These are phyloP conservation scores for Croton laevigatus DNA, from an alignment of 441 rosid genomes.

Conservation along the genomic window DNA sequence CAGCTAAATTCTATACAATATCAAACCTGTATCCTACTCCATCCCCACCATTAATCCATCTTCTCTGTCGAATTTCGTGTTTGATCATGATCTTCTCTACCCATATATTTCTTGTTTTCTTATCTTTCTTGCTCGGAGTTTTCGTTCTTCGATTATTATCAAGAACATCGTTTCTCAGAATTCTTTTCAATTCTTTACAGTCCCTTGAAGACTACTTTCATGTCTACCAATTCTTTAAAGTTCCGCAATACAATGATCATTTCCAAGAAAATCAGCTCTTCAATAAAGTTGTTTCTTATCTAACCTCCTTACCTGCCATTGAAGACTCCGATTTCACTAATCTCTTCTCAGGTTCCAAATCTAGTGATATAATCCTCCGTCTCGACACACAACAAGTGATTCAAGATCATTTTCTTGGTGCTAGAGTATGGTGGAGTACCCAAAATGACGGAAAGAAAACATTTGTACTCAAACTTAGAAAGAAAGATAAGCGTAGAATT, in stretches of 20 bases:
- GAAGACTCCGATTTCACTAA: slow-evolving; percentile 81
- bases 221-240: slow-evolving; percentile 58
- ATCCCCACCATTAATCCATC: not conserved
- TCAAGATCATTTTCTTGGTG: slow-evolving; percentile 60
- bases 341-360: slow-evolving; percentile 57
- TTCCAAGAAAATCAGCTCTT: slow-evolving; percentile 60
- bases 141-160: slow-evolving; percentile 30
- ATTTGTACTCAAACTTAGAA: slow-evolving; percentile 57
- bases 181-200: slow-evolving; percentile 24
- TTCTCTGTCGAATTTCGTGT: not conserved
- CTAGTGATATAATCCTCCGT: slow-evolving; percentile 58
- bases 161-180: slow-evolving; percentile 32
- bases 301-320: slow-evolving; percentile 55
- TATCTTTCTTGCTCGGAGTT: slow-evolving; percentile 14
- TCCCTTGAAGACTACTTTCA: slow-evolving; percentile 47
- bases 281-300: slow-evolving; percentile 42
- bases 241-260: slow-evolving; percentile 57
- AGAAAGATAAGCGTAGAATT: slow-evolving; percentile 65
- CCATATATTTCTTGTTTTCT: not conserved
- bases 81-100: slow-evolving; percentile 9
- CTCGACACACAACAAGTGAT: slow-evolving; percentile 56
- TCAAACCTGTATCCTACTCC: not conserved
- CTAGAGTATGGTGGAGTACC: slow-evolving; percentile 62
- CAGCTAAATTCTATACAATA: not conserved
- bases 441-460: slow-evolving; percentile 14